These are phyloP conservation scores for Microcera coccophila DNA, from an alignment of 2,329 filamentous ascomycete genomes.

Conservation along the genomic window DNA sequence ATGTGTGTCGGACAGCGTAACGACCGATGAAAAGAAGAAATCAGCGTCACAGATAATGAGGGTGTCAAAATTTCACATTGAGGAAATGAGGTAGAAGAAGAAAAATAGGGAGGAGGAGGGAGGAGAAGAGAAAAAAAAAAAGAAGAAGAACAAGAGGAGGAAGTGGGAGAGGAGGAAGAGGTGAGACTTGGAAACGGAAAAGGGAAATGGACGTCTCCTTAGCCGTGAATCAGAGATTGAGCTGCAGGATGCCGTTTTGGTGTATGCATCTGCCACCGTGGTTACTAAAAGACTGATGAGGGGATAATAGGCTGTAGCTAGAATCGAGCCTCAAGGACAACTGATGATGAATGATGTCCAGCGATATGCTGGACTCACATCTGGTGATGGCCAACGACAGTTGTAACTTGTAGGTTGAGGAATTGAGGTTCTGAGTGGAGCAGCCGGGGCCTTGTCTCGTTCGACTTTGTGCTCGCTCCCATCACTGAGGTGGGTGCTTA, in stretches of 20 bases:
- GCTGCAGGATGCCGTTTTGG: neutral
- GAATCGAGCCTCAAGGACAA: neutral
- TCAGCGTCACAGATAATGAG: too few relatives aligned
- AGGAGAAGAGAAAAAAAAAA: neutral
- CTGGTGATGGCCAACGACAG: neutral
- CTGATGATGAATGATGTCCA: neutral
- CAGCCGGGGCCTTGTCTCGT: neutral
- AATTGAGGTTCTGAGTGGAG: constrained; percentile 1
- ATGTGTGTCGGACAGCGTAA: too few relatives aligned
- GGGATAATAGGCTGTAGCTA: neutral
- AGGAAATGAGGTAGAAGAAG: too few relatives aligned
- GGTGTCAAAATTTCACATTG: too few relatives aligned
- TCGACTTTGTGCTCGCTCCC: neutral
- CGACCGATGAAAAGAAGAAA: too few relatives aligned
- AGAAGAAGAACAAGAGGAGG: neutral
- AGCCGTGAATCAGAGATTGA: neutral
- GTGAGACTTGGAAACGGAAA: neutral
- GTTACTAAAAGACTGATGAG: neutral
- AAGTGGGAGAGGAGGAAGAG: neutral
- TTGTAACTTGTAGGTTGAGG: neutral
- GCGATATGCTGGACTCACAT: neutral
- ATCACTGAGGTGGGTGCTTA: too few relatives aligned
- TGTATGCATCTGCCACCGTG: neutral
- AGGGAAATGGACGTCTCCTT: neutral
- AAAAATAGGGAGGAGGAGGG: too few relatives aligned